Conservation (phyloP, 768 basidiomycete genomes). For the Trametes cinnabarina region DNA sequence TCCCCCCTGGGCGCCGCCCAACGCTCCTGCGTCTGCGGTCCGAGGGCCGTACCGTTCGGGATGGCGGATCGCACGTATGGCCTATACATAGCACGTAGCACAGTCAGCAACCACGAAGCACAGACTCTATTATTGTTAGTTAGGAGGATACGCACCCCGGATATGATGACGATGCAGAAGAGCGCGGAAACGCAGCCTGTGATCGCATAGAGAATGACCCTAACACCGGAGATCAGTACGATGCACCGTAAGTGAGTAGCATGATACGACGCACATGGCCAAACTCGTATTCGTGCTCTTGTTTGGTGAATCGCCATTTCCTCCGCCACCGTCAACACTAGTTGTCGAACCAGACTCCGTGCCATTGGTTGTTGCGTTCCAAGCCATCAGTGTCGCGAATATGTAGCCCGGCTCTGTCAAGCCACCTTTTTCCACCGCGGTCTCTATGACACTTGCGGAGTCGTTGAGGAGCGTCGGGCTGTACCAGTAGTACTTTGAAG, state of each 20-base stretch:
- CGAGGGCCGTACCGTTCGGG: slow-evolving; percentile 92
- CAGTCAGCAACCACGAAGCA: no score
- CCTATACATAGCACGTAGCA: slow-evolving; percentile 48
- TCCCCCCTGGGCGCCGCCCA: slow-evolving; percentile 29
- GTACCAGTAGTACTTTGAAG: slow-evolving; percentile 51
- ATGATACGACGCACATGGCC: slow-evolving; percentile 60
- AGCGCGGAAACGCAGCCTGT: slow-evolving; percentile 85
- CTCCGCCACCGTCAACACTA: slow-evolving; percentile 16
- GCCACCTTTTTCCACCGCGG: slow-evolving; percentile 41
- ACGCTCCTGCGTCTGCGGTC: slow-evolving; percentile 29
- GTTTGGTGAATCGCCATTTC: neutral
- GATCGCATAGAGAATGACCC: slow-evolving; percentile 85
- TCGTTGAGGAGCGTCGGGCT: slow-evolving; percentile 63
- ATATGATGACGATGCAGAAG: slow-evolving; percentile 81
- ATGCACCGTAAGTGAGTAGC: neutral
- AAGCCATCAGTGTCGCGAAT: slow-evolving; percentile 64
- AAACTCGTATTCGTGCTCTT: slow-evolving; percentile 34
- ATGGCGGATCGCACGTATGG: slow-evolving; percentile 77
- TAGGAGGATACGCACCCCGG: slow-evolving; percentile 55
- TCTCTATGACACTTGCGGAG: slow-evolving; percentile 41
- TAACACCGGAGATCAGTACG: slow-evolving; percentile 21
- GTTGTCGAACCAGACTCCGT: slow-evolving; percentile 27
- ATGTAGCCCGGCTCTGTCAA: slow-evolving; percentile 58
- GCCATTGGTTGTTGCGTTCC: slow-evolving; percentile 51
- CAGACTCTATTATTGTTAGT: no score